Base-by-base conservation (phyloP, 2,329 filamentous ascomycete genomes). In the Alternaria brassicae region DNA sequence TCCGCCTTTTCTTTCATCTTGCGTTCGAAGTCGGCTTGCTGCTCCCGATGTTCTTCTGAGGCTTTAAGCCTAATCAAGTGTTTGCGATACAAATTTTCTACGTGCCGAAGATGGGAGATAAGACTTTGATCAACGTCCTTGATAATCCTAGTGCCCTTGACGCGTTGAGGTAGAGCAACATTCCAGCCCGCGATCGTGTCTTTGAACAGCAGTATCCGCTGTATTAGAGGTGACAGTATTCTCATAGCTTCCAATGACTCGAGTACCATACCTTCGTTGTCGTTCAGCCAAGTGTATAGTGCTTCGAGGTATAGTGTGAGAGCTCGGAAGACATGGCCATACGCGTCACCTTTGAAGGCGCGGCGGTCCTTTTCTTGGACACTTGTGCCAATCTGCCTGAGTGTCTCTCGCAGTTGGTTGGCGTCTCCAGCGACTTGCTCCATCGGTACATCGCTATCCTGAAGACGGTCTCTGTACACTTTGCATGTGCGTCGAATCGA, bases 311-410 rank as follows among this genome's bases (percentile, higher is more conserved):
- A 63, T 2, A 30, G 9, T 6, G 59, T 47, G 6, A 75, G 47
- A 12, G 61, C 44, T 17, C 62, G 66, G 45, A 77, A 76, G 3
- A 75, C 44, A 41, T 72, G 63, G 1, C 54, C 56, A 53, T 68
- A 76, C 1, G 70, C 70, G 36, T 77, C 75, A 13, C 19, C 17
- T 50, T 75, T 76, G 56, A 76, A 67, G 4, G 13, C 25, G 19
- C 36, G 27, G 9, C 32, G 66, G 15, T 63, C 13, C 2, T 66
- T 36, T 3, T 53, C 28, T 9, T 53, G 17, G 4, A 65, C 42
- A 2, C 36, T 34, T 2, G n/a, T 17, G 30, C 25, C 19, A 2
- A 62, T 54, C 3, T 30, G 45, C 5, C n/a, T 40, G 1, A 75
- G 66, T 13, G 60, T 13, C 1, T 13, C 27, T 25, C 47, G 44